A percentile compares a stretch with the other conserved stretches of the same genome.
phyloP scores from a whole-genome alignment of 371 early-diverging fungal species.

The Fennellomyces sp. region DNA sequence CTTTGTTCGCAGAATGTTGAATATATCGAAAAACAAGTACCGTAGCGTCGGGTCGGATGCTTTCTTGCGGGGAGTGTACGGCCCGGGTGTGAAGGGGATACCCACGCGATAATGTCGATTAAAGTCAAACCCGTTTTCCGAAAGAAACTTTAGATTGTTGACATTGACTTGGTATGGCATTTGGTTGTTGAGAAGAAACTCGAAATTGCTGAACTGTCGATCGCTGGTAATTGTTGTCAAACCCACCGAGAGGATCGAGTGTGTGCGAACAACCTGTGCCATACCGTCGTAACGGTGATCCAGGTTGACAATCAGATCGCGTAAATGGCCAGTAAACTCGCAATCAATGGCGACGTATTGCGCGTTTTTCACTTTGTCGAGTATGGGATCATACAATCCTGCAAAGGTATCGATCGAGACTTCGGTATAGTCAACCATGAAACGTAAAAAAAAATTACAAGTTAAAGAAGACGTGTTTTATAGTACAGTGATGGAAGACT shows the following conservation, averaged over 20 bases:
- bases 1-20: conserved; percentile 20
- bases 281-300: conserved; percentile 77
- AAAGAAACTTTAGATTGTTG: conserved; percentile 74
- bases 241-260: conserved; percentile 84
- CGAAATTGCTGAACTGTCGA: conserved; percentile 22
- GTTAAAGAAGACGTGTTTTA: not conserved
- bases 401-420: conserved; percentile 21
- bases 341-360: conserved; percentile 82
- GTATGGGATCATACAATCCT: conserved; percentile 12
- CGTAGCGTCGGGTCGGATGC: conserved; percentile 1
- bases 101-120: conserved; percentile 74
- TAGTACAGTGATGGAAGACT: not conserved
- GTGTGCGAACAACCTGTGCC: conserved; percentile 61
- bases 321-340: conserved; percentile 87
- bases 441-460: no score
- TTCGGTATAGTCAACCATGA: conserved; percentile 13
- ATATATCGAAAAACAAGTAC: conserved; percentile 39
- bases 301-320: conserved; percentile 46
- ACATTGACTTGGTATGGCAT: conserved; percentile 61
- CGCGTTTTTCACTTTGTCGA: conserved; percentile 37
- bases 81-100: conserved; percentile 69
- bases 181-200: conserved; percentile 26
- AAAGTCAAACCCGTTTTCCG: conserved; percentile 84
- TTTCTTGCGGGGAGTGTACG: conserved; percentile 16
- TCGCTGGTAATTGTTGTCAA: conserved; percentile 45